These are phyloP conservation scores for Kockiozyma suomiensis DNA, from an alignment of 805 yeast species.

Conservation along the genomic window DNA sequence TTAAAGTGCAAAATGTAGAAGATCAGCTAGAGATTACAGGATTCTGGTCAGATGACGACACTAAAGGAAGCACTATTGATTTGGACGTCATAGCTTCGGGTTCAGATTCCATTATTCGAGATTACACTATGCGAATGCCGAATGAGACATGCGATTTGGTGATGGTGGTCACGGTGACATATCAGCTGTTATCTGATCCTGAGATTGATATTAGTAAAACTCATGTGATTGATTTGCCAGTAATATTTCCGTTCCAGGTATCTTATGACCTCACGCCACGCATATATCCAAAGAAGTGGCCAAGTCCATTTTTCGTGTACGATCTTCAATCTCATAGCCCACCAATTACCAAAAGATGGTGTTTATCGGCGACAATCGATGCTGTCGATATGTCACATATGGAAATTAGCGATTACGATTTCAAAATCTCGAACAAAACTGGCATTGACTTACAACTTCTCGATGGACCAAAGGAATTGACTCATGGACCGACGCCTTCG, in stretches of 20 bases:
- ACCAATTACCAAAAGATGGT: slow-evolving; percentile 43
- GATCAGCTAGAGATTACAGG: slow-evolving; percentile 2
- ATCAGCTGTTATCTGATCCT: slow-evolving; percentile 30
- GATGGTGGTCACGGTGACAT: slow-evolving; percentile 21
- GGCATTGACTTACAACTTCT: slow-evolving; percentile 29
- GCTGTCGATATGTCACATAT: slow-evolving; percentile 36
- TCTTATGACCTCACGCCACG: slow-evolving; percentile 44
- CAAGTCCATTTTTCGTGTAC: slow-evolving; percentile 43
- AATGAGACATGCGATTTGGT: slow-evolving; percentile 21
- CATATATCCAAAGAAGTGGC: slow-evolving; percentile 43
- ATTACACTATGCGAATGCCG: slow-evolving; percentile 18
- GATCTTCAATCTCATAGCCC: slow-evolving; percentile 37
- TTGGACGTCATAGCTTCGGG: slow-evolving; percentile 1
- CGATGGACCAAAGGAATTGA: slow-evolving; percentile 6
- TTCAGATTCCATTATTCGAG: not conserved
- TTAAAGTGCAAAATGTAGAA: slow-evolving; percentile 18
- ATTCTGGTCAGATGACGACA: not conserved
- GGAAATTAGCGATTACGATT: slow-evolving; percentile 33
- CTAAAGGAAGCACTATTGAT: not conserved
- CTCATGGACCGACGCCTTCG: slow-evolving; percentile 11
- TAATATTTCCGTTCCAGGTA: slow-evolving; percentile 43
- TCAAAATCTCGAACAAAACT: slow-evolving; percentile 33
- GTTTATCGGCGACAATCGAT: slow-evolving; percentile 39
- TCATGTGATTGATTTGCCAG: slow-evolving; percentile 36
- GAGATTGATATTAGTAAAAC: slow-evolving; percentile 23